A percentile compares a stretch with the other conserved stretches of the same genome.
phyloP scores from a whole-genome alignment of 371 early-diverging fungal genomes.

The Mortierella sp. region DNA sequence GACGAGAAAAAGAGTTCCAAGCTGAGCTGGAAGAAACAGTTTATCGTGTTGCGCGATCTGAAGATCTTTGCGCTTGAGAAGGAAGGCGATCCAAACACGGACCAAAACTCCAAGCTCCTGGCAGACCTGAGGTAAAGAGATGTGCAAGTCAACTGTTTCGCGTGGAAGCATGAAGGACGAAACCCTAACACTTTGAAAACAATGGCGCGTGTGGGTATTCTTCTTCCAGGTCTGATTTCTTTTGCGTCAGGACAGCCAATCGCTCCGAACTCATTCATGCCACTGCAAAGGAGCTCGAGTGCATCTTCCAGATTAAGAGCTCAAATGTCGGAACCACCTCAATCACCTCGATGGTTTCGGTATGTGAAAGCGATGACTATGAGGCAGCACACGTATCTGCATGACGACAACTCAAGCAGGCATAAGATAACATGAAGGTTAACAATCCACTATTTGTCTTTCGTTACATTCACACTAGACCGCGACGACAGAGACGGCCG shows the following conservation, averaged over 20 bases:
- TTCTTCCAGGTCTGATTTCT: conserved; percentile 47
- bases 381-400: not conserved
- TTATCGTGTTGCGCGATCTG: conserved; percentile 36
- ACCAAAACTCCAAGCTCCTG: conserved; percentile 21
- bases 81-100: conserved; percentile 37
- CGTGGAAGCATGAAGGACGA: no score
- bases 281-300: conserved; percentile 45
- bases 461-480: conserved; percentile 14
- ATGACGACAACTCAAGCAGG: not conserved
- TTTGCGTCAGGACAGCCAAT: conserved; percentile 49
- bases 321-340: conserved; percentile 49
- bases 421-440: not conserved
- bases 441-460: no score
- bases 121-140: conserved; percentile 42
- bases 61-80: conserved; percentile 48
- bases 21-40: conserved; percentile 52
- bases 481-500: conserved; percentile 34
- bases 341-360: conserved; percentile 25
- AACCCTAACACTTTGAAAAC: no score
- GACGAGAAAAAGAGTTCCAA: conserved; percentile 33
- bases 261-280: conserved; percentile 51
- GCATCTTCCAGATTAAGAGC: conserved; percentile 45
- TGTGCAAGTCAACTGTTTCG: not conserved
- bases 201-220: no score
- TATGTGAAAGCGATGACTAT: conserved; percentile 9